These are phyloP conservation scores for Microdochium trichocladiopsis DNA, from an alignment of 2,329 filamentous ascomycete species.

Conservation along the genomic window DNA sequence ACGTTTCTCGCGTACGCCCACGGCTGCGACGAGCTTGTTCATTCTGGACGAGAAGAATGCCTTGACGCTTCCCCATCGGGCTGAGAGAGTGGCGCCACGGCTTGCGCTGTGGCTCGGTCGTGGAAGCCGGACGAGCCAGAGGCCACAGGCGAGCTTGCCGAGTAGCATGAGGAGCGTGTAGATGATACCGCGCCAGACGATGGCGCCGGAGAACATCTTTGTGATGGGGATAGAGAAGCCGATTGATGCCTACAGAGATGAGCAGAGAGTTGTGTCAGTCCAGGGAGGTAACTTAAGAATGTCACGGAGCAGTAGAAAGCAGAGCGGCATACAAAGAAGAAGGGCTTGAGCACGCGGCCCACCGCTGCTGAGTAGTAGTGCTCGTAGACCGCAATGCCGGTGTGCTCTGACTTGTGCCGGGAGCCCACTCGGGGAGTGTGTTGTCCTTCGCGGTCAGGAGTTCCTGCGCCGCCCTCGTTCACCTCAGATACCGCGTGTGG, in stretches of 20 bases:
- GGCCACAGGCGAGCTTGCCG: constrained; percentile 51
- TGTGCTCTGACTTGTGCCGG: constrained; percentile 1
- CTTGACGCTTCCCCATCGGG: background rate
- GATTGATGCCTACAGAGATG: constrained; percentile 43
- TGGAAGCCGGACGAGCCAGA: constrained; percentile 36
- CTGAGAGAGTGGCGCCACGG: constrained; percentile 3
- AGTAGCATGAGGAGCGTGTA: constrained; percentile 66
- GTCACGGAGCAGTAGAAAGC: background rate
- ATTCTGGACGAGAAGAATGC: background rate
- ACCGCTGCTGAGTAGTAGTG: constrained; percentile 30
- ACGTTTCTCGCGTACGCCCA: background rate
- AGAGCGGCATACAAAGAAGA: constrained; percentile 59
- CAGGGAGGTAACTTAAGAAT: background rate
- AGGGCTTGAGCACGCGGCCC: constrained; percentile 53
- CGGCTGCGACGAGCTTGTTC: background rate
- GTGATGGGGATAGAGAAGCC: constrained; percentile 74
- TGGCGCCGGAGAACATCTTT: constrained; percentile 53
- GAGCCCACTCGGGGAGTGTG: too few species aligned
- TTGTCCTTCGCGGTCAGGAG: too few species aligned
- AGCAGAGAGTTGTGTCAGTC: constrained; percentile 2
- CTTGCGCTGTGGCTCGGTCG: background rate
- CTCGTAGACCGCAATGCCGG: constrained; percentile 21
- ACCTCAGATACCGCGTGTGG: too few species aligned
- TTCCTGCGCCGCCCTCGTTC: too few species aligned
- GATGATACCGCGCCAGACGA: constrained; percentile 67